Evolutionary conservation across 352 stramenopile genomes (phyloP).

Genomic region (Thalassiosira livingstoniorum): DNA sequence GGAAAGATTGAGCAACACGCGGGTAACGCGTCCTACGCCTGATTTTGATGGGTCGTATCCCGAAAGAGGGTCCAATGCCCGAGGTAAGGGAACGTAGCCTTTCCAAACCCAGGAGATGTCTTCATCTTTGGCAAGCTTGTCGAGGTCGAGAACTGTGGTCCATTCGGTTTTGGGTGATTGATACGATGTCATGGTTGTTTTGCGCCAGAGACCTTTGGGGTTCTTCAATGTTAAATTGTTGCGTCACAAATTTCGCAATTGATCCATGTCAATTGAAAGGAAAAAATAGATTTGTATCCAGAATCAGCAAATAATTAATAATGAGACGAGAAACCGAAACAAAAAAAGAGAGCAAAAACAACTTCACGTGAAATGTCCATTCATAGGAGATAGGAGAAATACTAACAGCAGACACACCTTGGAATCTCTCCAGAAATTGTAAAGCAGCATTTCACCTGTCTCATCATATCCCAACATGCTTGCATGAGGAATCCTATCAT

Average conservation of each 20-base stretch:
- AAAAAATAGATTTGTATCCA: too few relatives aligned
- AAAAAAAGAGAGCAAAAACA: too few relatives aligned
- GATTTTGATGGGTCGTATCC: conserved; percentile 19
- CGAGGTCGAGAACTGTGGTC: conserved; percentile 76
- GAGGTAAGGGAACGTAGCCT: conserved; percentile 61
- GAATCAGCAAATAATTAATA: too few relatives aligned
- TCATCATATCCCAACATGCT: conserved; percentile 63
- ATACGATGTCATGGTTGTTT: conserved; percentile 71
- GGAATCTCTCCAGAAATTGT: conserved; percentile 83
- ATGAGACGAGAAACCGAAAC: too few relatives aligned
- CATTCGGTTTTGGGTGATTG: conserved; percentile 66
- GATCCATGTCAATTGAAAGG: too few relatives aligned
- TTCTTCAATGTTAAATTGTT: too few relatives aligned
- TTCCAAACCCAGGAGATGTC: conserved; percentile 84
- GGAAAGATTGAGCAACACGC: conserved; percentile 69
- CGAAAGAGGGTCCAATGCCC: conserved; percentile 63
- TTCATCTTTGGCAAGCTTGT: conserved; percentile 75
- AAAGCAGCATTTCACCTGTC: conserved; percentile 71
- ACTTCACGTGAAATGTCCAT: too few relatives aligned
- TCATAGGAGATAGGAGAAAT: too few relatives aligned
- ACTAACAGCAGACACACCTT: conserved; percentile 36
- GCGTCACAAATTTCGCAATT: too few relatives aligned
- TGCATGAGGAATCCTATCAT: conserved; percentile 78
- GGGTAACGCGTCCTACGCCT: conserved; percentile 49
- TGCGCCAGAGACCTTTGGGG: conserved; percentile 81